These are phyloP conservation scores for Striga hermonthica DNA, from an alignment of 305 asterid genomes.

Conservation along the genomic window DNA sequence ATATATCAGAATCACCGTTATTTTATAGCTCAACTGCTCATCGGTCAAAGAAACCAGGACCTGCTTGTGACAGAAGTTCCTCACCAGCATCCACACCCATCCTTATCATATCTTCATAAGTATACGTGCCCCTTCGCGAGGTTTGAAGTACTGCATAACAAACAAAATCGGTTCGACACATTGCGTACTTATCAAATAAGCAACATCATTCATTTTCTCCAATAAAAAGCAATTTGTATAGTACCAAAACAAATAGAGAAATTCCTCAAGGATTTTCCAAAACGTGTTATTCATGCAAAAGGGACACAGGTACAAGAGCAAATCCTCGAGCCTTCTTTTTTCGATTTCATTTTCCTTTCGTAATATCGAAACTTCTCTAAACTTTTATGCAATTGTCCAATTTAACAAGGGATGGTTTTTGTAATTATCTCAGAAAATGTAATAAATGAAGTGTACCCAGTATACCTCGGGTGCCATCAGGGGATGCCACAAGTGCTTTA, in stretches of 20 bases:
- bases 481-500: conserved; percentile 83
- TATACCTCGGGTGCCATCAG: conserved; percentile 66
- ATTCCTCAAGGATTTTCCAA: not conserved
- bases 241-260: not conserved
- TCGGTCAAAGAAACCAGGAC: conserved; percentile 70
- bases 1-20: conserved; percentile 1
- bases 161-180: conserved; percentile 1
- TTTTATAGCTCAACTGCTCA: conserved; percentile 24
- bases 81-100: conserved; percentile 92
- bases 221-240: not conserved
- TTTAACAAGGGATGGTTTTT: not conserved
- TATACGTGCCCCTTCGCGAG: conserved; percentile 69
- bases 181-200: not conserved
- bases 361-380: too few species aligned
- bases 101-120: conserved; percentile 67
- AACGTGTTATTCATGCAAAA: not conserved
- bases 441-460: not conserved
- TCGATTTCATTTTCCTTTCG: too few species aligned
- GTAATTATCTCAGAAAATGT: not conserved
- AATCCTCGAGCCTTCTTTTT: not conserved
- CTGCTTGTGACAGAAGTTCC: conserved; percentile 82
- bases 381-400: too few species aligned
- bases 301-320: too few species aligned
- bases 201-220: not conserved
- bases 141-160: conserved; percentile 58